Percentiles rank a stretch among this genome's conserved stretches.
phyloP scores from a whole-genome alignment of 768 basidiomycete genomes.

The Rhizopogon roseolus region DNA sequence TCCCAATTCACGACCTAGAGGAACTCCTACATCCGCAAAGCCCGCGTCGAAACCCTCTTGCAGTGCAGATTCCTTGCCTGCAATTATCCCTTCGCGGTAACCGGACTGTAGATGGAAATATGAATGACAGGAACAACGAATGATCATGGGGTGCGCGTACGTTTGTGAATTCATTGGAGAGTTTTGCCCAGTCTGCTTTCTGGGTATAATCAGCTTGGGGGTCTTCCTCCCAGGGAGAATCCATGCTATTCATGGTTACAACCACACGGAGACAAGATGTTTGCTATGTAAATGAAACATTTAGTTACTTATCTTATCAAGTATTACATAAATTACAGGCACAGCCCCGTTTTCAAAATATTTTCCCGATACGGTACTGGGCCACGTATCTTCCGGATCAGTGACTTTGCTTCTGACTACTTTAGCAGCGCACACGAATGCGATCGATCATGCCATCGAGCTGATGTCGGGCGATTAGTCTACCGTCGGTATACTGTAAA shows the following conservation, averaged over 20 bases:
- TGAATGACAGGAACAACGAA: background rate
- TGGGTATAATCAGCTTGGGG: slow-evolving; percentile 23
- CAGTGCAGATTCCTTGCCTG: slow-evolving; percentile 82
- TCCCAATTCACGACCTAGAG: slow-evolving; percentile 76
- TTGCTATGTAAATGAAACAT: too few species aligned
- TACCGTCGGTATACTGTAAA: too few species aligned
- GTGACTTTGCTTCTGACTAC: too few species aligned
- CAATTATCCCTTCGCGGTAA: slow-evolving; percentile 94
- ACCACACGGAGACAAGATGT: too few species aligned
- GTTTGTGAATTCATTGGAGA: slow-evolving; percentile 68
- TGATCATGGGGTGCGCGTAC: slow-evolving; percentile 32
- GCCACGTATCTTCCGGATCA: too few species aligned
- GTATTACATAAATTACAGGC: too few species aligned
- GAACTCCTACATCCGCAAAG: slow-evolving; percentile 67
- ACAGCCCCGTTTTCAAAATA: too few species aligned
- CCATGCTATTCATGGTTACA: slow-evolving; percentile 10
- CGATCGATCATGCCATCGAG: too few species aligned
- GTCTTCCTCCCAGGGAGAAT: slow-evolving; percentile 60
- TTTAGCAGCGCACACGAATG: too few species aligned
- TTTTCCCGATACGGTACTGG: too few species aligned
- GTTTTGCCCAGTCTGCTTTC: slow-evolving; percentile 63
- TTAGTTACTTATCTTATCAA: too few species aligned
- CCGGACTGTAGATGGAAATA: slow-evolving; percentile 54
- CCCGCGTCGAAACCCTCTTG: slow-evolving; percentile 91
- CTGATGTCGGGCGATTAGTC: too few species aligned